Conservation (phyloP, 257 asterid genomes). For the Nemophila menziesii region DNA sequence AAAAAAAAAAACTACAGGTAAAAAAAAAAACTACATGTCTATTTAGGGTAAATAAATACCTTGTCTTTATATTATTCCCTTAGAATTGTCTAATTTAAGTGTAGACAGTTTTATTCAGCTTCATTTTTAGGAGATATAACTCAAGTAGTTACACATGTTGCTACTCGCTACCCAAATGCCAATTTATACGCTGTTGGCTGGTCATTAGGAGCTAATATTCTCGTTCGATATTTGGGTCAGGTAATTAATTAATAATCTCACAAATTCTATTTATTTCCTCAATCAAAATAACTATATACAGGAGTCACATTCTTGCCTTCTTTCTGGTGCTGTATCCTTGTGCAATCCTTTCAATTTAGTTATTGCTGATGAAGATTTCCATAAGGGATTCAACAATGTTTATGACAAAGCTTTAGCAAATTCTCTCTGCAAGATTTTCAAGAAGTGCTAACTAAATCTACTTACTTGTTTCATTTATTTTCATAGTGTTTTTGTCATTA, state of each 20-base stretch:
- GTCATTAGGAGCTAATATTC: slow-evolving; percentile 97
- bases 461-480: slow-evolving; percentile 6
- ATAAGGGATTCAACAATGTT: slow-evolving; percentile 79
- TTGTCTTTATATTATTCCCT: too few relatives aligned
- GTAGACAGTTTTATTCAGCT: slow-evolving; percentile 99
- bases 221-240: slow-evolving; percentile 83
- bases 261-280: neutral
- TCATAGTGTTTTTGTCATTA: slow-evolving; percentile 5
- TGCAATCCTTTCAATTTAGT: slow-evolving; percentile 94
- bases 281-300: slow-evolving; percentile 25
- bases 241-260: slow-evolving; percentile 17
- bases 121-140: slow-evolving; percentile 85
- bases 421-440: slow-evolving; percentile 66
- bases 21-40: too few relatives aligned
- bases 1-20: too few relatives aligned
- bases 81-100: too few relatives aligned
- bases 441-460: slow-evolving; percentile 33
- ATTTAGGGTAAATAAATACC: too few relatives aligned
- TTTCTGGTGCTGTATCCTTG: slow-evolving; percentile 87
- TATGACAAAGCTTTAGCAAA: slow-evolving; percentile 88
- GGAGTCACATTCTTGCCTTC: slow-evolving; percentile 77
- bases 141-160: slow-evolving; percentile 67
- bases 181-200: slow-evolving; percentile 86
- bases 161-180: slow-evolving; percentile 55
- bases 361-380: slow-evolving; percentile 90